Base-by-base conservation (phyloP, 73 alveolate species). In the Loxodes magnus region DNA sequence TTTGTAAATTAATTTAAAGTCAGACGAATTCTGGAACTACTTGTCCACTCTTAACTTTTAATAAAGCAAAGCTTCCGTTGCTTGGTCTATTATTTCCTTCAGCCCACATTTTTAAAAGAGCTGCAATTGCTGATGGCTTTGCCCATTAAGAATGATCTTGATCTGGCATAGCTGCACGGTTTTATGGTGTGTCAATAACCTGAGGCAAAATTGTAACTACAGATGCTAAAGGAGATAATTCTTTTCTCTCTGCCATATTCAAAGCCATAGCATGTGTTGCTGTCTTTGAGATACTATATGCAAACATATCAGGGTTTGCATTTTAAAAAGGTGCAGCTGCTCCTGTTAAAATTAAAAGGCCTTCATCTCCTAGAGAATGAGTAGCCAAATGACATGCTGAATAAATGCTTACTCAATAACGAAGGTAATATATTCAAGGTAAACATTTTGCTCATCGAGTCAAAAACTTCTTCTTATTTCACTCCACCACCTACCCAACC, bases 121-220 rank as follows among this genome's bases (percentile, higher is more conserved):
- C 90, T n/a, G 92, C 88, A 24, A 83, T 72, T 28, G 84, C 56
- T 31, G 57, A 66, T 21, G 87, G 83, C 12, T 64, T 64, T 4
- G 74, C 81, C 95, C 95, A 83, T 19, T 69, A 54, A 0, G 73
- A 31, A n/a, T 37, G 44, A 48, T 83, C 92, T 22, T 73, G 80
- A 42, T 72, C 83, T 58, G 95, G 92, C 95, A 83, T 83, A 4
- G 89, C 82, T 29, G 48, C 67, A 66, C 95, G 64, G 43, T 83
- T 83, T 3, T 70, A 55, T 14, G 74, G 79, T 5, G 91, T 83
- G 44, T 83, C 95, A 36, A 83, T 82, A 33, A 67, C 56, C 33
- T 79, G 72, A 43, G 95, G 95, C 19, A 83, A 67, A 12, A 83
- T 69, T 21, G 89, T 72, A 1, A 61, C 16, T 5, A 83, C 95